These are phyloP conservation scores for Leucoagaricus sp. DNA, from an alignment of 1,284 basidiomycete genomes.

Conservation along the genomic window DNA sequence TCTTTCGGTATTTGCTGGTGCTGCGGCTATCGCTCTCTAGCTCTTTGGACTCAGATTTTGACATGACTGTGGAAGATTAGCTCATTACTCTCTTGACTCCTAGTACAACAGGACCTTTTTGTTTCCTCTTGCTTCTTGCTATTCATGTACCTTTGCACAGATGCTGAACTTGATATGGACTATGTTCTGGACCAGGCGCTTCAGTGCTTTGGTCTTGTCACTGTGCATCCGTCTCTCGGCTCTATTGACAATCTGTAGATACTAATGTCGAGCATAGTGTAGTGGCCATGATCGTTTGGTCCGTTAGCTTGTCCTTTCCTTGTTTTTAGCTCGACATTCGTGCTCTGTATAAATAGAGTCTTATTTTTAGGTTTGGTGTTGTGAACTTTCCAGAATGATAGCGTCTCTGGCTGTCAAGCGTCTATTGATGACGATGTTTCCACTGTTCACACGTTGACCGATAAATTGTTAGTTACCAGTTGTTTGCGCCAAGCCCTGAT, in stretches of 20 bases:
- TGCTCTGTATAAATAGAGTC: conserved; percentile 13
- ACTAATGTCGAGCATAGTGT: conserved; percentile 2
- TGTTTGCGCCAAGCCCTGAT: too few relatives aligned
- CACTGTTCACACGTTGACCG: too few relatives aligned
- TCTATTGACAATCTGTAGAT: conserved; percentile 16
- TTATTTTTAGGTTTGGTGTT: conserved; percentile 8
- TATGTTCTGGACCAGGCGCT: too few relatives aligned
- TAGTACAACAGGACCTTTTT: neutral
- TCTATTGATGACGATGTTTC: neutral
- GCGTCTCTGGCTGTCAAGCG: neutral
- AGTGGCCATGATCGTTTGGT: conserved; percentile 9
- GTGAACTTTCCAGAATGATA: neutral
- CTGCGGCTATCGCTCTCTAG: conserved; percentile 41
- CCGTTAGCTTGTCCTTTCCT: conserved; percentile 23
- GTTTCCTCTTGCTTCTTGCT: neutral
- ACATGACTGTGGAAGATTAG: neutral
- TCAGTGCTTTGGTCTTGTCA: too few relatives aligned
- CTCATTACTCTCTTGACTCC: neutral
- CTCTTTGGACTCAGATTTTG: neutral
- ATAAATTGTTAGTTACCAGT: too few relatives aligned
- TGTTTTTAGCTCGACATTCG: conserved; percentile 11
- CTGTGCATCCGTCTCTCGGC: too few relatives aligned
- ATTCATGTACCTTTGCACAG: neutral
- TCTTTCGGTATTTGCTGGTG: conserved; percentile 45
- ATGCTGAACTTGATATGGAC: neutral